Evolutionary conservation across 2,329 filamentous ascomycete species (phyloP), one percentile per base, ranked within the genome.

Genomic region (Drechmeria coniospora): DNA sequence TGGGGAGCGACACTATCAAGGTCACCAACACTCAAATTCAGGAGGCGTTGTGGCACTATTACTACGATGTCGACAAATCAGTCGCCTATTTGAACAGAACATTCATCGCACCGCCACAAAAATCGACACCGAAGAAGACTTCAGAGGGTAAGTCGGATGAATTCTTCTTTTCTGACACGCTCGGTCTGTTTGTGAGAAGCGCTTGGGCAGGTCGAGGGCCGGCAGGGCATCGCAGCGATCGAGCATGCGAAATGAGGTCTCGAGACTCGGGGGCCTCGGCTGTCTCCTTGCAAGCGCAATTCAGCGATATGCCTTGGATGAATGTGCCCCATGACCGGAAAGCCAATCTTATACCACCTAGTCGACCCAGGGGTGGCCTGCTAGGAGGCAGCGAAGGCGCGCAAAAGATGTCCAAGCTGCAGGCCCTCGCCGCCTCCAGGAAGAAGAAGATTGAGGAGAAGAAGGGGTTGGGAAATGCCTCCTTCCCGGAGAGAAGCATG

Each of bases 21-120:
- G 63, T 76, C 41, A 67, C 63, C 20, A 56, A 51, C 25, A 51
- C 45, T 21, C 78, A 93, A 46, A 87, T 94, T 36, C 74, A 92
- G 49, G 87, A 95, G 35, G 70, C 86, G 0, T 55, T 98, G 11
- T 95, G 84, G 83, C 74, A 98, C 53, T 94, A 94, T 53, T 95
- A 87, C 51, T 95, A 86, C 49, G 86, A 98, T 43, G 64, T 93
- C 17, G 78, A 74, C 32, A 93, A 93, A 53, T 74, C 82, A 1
- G 77, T 92, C 21, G 64, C 68, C 31, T 94, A 92, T 46, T 54
- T 98, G 32, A 68, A 74, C 36, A 79, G 74, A 63, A 74, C 62
- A 18, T 68, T 59, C 37, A 56, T 70, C 38, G 51, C 56, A 6
- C 56, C 56, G 24, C 45, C 57, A 8, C 30, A 38, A 2, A 38